phyloP scores from a whole-genome alignment of 2,329 filamentous ascomycete species.

The Trichoderma semiorbis region DNA sequence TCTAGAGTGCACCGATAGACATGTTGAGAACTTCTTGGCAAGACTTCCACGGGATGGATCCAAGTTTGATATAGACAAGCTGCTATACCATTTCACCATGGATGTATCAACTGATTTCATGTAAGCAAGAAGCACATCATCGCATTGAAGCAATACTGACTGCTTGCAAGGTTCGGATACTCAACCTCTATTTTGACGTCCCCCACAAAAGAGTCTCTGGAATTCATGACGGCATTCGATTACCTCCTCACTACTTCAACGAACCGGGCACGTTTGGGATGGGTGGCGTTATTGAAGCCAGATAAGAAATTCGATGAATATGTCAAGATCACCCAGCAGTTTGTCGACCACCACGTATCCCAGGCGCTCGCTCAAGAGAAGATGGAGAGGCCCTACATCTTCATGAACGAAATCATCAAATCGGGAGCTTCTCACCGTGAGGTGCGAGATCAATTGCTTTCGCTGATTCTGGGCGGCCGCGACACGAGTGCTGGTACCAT shows the following conservation, averaged over 20 bases:
- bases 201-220: conserved; percentile 34
- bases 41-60: conserved; percentile 54
- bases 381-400: conserved; percentile 46
- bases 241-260: conserved; percentile 40
- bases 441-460: conserved; percentile 49
- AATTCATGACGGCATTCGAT: conserved; percentile 50
- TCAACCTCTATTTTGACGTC: conserved; percentile 40
- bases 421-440: conserved; percentile 42
- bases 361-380: conserved; percentile 36
- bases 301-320: conserved; percentile 39
- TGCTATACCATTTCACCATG: conserved; percentile 64
- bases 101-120: conserved; percentile 67
- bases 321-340: conserved; percentile 41
- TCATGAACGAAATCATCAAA: conserved; percentile 54
- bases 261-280: conserved; percentile 39
- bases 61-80: conserved; percentile 57
- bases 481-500: conserved; percentile 56
- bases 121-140: conserved; percentile 25
- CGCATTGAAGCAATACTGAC: neutral
- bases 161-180: conserved; percentile 36
- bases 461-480: conserved; percentile 54
- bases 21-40: conserved; percentile 59
- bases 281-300: conserved; percentile 33
- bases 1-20: conserved; percentile 66
- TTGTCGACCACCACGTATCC: conserved; percentile 47